Evolutionary conservation across 2,329 filamentous ascomycete species (phyloP).

Genomic region (Penicillium sp.): DNA sequence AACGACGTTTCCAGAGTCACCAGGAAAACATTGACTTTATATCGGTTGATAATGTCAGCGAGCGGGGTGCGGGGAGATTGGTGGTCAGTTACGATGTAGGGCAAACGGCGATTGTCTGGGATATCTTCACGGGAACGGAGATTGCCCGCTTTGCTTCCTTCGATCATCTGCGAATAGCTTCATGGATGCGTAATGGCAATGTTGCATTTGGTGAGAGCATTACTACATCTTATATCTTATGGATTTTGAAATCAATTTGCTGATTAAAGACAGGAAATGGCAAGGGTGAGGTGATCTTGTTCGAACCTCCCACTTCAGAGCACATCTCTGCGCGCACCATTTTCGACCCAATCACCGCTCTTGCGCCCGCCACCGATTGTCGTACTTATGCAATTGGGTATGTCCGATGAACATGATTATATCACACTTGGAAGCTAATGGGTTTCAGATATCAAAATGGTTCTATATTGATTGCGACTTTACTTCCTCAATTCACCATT

Average conservation of each 20-base stretch:
- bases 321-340: slow-evolving; percentile 89
- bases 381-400: slow-evolving; percentile 95
- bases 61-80: slow-evolving; percentile 75
- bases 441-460: slow-evolving; percentile 81
- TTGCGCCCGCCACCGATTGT: slow-evolving; percentile 86
- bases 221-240: neutral
- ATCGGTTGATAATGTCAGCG: slow-evolving; percentile 86
- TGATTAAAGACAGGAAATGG: slow-evolving; percentile 66
- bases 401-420: slow-evolving; percentile 28
- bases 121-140: slow-evolving; percentile 86
- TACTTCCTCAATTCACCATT: slow-evolving; percentile 91
- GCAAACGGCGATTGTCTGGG: slow-evolving; percentile 94
- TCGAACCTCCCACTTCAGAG: slow-evolving; percentile 89
- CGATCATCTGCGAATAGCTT: slow-evolving; percentile 76
- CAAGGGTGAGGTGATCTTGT: slow-evolving; percentile 89
- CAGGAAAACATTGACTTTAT: slow-evolving; percentile 79
- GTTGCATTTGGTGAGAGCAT: slow-evolving; percentile 79
- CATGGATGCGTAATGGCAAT: slow-evolving; percentile 97
- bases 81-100: slow-evolving; percentile 91
- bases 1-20: slow-evolving; percentile 80
- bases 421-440: neutral
- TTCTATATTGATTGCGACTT: slow-evolving; percentile 81
- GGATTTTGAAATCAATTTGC: slow-evolving; percentile 6
- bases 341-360: slow-evolving; percentile 89
- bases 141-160: slow-evolving; percentile 90